These are phyloP conservation scores for Hansenula anomala DNA, from an alignment of 1,139 yeast genomes.

Conservation along the genomic window DNA sequence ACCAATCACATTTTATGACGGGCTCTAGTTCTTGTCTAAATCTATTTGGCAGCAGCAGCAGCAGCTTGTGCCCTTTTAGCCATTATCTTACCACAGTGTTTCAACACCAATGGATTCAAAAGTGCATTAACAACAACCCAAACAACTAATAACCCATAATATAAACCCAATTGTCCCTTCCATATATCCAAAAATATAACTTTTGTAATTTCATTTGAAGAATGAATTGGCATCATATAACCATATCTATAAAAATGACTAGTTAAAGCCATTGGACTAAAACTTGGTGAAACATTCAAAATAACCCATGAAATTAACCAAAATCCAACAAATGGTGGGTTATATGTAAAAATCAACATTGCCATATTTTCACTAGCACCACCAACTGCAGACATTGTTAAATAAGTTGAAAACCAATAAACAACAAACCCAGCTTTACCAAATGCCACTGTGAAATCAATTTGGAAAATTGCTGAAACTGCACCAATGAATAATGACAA, in stretches of 20 bases:
- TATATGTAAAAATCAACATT: slow-evolving; percentile 36
- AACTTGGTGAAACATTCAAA: slow-evolving; percentile 54
- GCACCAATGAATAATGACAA: slow-evolving; percentile 51
- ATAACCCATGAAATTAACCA: slow-evolving; percentile 64
- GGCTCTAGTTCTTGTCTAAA: no score
- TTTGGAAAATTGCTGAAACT: slow-evolving; percentile 57
- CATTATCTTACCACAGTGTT: slow-evolving; percentile 25
- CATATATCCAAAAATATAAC: slow-evolving; percentile 54
- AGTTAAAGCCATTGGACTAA: slow-evolving; percentile 50
- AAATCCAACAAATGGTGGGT: slow-evolving; percentile 50
- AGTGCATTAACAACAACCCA: slow-evolving; percentile 53
- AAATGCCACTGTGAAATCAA: slow-evolving; percentile 46
- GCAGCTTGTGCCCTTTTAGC: slow-evolving; percentile 24
- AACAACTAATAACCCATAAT: slow-evolving; percentile 50
- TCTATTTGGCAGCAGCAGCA: no score
- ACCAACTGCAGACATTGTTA: slow-evolving; percentile 58
- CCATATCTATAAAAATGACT: slow-evolving; percentile 58
- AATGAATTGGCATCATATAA: slow-evolving; percentile 61
- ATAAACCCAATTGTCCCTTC: slow-evolving; percentile 51
- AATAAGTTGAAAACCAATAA: slow-evolving; percentile 57
- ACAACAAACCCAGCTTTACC: slow-evolving; percentile 62
- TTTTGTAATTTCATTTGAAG: slow-evolving; percentile 49
- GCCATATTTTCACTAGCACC: slow-evolving; percentile 60
- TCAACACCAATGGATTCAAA: slow-evolving; percentile 40
- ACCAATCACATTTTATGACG: no score